These are phyloP conservation scores for Solidago caesia DNA, from an alignment of 129 eudicot species.

Conservation along the genomic window DNA sequence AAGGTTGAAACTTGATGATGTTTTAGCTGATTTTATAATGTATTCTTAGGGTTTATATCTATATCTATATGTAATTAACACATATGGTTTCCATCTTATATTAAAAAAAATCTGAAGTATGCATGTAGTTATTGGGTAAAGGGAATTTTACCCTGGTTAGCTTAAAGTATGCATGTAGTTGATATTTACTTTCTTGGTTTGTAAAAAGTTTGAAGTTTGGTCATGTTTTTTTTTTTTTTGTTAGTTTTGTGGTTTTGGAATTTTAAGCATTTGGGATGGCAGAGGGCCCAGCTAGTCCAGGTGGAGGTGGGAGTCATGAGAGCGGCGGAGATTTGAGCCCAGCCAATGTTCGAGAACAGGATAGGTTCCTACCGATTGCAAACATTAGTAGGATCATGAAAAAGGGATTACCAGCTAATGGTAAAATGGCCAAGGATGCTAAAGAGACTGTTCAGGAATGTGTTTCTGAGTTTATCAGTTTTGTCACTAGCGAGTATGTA, in stretches of 20 bases:
- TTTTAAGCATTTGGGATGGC: constrained; percentile 46
- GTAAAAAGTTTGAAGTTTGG: background rate
- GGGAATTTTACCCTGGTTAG: too few species aligned
- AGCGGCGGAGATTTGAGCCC: constrained; percentile 77
- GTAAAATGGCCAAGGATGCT: constrained; percentile 80
- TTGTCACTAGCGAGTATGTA: constrained; percentile 81
- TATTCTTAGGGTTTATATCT: too few species aligned
- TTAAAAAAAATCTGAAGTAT: too few species aligned
- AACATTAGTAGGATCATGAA: constrained; percentile 86
- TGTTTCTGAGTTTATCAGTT: constrained; percentile 84
- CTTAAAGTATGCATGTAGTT: background rate
- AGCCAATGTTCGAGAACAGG: constrained; percentile 64
- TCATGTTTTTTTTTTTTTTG: background rate
- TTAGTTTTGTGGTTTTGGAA: constrained; percentile 18
- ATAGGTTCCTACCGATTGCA: constrained; percentile 77
- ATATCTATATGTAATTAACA: too few species aligned
- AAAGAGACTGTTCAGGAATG: constrained; percentile 92
- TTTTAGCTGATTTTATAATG: background rate
- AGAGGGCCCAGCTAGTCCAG: constrained; percentile 61
- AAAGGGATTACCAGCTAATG: constrained; percentile 77
- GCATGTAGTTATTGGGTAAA: too few species aligned
- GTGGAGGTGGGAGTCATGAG: constrained; percentile 56
- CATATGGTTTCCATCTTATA: too few species aligned
- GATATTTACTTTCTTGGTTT: background rate
- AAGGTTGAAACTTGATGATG: background rate